Conservation (phyloP, 441 rosid species). For the Brassica hybrid region DNA sequence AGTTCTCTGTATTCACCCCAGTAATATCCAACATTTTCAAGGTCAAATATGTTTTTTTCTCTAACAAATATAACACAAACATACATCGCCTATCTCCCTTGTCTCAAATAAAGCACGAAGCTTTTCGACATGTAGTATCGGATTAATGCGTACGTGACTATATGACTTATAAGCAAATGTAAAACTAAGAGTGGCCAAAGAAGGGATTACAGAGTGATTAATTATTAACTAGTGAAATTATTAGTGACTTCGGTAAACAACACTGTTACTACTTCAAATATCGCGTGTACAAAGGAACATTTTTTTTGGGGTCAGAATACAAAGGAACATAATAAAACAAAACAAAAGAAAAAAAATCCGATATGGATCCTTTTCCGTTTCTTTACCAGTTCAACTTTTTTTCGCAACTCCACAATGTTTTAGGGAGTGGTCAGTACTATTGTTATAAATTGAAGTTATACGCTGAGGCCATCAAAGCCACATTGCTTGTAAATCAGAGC, state of each 20-base stretch:
- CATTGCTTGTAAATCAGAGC: slow-evolving; percentile 90
- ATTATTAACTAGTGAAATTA: neutral
- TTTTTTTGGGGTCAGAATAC: neutral
- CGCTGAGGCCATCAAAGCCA: slow-evolving; percentile 90
- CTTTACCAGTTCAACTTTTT: slow-evolving; percentile 26
- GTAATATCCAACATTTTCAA: neutral
- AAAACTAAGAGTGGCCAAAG: neutral
- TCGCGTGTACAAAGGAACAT: slow-evolving; percentile 20
- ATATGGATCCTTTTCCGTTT: slow-evolving; percentile 25
- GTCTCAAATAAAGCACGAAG: neutral
- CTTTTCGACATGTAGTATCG: neutral
- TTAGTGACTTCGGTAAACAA: no score
- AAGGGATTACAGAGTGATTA: neutral
- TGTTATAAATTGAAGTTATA: slow-evolving; percentile 44
- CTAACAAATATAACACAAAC: no score
- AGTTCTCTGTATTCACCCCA: neutral
- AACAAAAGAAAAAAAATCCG: slow-evolving; percentile 20
- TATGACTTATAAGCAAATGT: neutral
- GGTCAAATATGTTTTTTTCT: neutral
- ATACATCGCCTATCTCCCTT: neutral
- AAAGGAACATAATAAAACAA: neutral
- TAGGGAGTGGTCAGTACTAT: slow-evolving; percentile 21
- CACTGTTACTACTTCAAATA: slow-evolving; percentile 17
- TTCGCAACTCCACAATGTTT: slow-evolving; percentile 17
- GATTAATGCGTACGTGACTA: no score